Evolutionary conservation across 2,329 filamentous ascomycete species (phyloP), one percentile per base, ranked within the genome.

Genomic region (Thyridium curvatum): DNA sequence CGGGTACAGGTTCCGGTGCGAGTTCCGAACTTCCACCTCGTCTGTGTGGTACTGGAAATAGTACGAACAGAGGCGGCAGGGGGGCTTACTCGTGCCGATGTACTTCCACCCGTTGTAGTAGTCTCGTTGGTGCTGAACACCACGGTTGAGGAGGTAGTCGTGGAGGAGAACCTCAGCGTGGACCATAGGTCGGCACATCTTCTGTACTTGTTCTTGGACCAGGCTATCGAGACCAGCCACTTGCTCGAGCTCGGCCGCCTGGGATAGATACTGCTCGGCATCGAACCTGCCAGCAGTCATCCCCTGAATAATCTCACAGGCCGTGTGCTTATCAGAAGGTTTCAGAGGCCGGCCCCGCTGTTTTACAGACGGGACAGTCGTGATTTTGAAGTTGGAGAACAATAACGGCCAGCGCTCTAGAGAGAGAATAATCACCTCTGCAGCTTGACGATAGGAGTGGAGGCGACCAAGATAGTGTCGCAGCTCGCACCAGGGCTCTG

Each of bases 21-120:
- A 46, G 2, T 50, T 28, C 0, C 61, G 50, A 2, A 57, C 51
- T 4, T 45, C 33, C 6, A 64, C 50, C 1, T 47, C 42, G 3
- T 49, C 51, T 0, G 44, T 40, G 26, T 53, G 49, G 0, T 47
- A 45, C 2, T 41, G 33, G 14, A 66, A 61, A 38, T 61, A 66
- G 38, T 61, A 59, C 3, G 47, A 31, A 16, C 63, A 66, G 2
- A 66, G 50, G 2, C 54, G 53, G 28, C 62, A 66, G 0, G 59
- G 51, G 0, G 60, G 60, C 41, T 66, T 66, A 45, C 61, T 64
- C 14, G 50, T 52, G 0, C 61, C 63, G 15, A 66, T 62, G 37
- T 61, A 66, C 18, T 41, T 52, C 46, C 49, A 59, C 1, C 39
- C 34, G 0, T 39, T 18, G 37, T 61, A 65, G 47, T 61, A 65